A percentile compares a stretch with the other conserved stretches of the same genome.
These are phyloP conservation scores for Penicillium desertorum DNA, from an alignment of 495 filamentous ascomycete genomes.

Conservation along the genomic window DNA sequence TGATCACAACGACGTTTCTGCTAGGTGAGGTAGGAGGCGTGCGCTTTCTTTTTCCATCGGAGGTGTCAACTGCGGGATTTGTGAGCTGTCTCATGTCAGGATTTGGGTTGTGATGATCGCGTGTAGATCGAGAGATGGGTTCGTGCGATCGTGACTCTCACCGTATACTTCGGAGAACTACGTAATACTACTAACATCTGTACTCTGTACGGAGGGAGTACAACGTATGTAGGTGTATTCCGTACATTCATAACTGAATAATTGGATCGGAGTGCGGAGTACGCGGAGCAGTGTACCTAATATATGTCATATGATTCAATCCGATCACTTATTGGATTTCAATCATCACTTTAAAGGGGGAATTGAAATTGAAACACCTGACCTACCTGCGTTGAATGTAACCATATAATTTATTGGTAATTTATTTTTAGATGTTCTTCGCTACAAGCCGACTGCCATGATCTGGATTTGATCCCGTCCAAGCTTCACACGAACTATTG, in stretches of 20 bases:
- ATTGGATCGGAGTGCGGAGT: background rate
- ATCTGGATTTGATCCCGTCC: background rate
- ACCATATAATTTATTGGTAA: background rate
- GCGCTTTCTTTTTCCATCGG: background rate
- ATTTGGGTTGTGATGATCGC: constrained; percentile 16
- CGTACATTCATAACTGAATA: background rate
- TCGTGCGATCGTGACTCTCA: constrained; percentile 8
- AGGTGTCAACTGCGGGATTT: constrained; percentile 21
- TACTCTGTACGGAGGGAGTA: background rate
- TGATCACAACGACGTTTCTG: background rate
- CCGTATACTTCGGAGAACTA: background rate
- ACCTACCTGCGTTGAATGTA: background rate
- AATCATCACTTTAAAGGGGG: background rate
- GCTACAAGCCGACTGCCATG: background rate
- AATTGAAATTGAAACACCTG: background rate
- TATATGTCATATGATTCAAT: background rate
- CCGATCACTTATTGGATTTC: background rate
- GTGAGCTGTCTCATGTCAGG: constrained; percentile 33
- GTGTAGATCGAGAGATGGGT: constrained; percentile 18
- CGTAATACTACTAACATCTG: background rate
- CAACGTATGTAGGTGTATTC: no score
- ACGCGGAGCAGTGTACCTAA: background rate
- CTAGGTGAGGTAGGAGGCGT: background rate
- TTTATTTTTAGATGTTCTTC: background rate
- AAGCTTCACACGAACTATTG: constrained; percentile 21